Evolutionary conservation across 116 monocot species (phyloP), one percentile per base, ranked within the genome.

Genomic region (Thalassia testudinum): DNA sequence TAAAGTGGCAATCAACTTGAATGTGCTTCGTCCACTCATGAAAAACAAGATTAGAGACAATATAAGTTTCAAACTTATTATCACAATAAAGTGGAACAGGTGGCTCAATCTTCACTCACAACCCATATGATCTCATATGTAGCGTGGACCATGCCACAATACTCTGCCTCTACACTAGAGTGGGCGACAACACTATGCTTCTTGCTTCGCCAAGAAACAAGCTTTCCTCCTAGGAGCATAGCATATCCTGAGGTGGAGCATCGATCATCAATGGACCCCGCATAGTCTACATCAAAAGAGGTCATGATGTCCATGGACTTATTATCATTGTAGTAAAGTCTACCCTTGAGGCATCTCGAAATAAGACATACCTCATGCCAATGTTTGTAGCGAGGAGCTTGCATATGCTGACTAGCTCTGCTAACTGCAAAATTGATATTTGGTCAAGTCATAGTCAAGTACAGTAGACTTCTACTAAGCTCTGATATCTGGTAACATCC

Each of bases 11-110:
- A 21, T 59, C 43, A 4, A 40, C 24, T 6, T 59, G 23, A 44
- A 59, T 59, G 22, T 59, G 44, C 43, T 59, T 59, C 0, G 26
- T 59, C 8, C 58, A 3, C 43, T 59, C 43, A 44, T 44, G 44
- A 17, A 44, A 59, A 0, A 17, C 15, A 24, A 0, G 15, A 26
- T 59, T 59, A 12, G 12, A 24, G 6, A 24, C 16, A 26, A 59
- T 59, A 17, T 15, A 44, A 13, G 44, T 43, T 0, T 1, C 25
- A 24, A 10, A 12, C 42, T 43, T 2, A 26, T 59, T 59, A 24
- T 44, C 0, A 27, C 7, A 43, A 7, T 59, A 26, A 16, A 59
- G 15, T 7, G 0, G 17, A 12, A 45, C 44, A 24, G 43, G 0
- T 10, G 7, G 7, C 0, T 5, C 8, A 13, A n/a, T 12, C 19